Evolutionary conservation across 129 eudicot species (phyloP).

Genomic region (Lonicera japonica): DNA sequence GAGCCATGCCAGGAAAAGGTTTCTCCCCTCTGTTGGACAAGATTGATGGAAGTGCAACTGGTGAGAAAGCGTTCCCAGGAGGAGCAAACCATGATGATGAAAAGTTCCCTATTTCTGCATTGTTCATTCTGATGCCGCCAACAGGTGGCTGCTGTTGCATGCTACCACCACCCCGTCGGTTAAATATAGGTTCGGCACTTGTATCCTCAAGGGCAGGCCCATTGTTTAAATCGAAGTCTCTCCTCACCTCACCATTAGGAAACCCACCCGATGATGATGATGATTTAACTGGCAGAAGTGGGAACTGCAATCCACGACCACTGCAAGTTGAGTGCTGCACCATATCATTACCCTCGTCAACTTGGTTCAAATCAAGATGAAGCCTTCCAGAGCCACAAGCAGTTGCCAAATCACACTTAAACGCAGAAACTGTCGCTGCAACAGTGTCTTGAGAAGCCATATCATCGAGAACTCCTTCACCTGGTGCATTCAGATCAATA

Average conservation of each 20-base stretch:
- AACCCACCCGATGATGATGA: slow-evolving; percentile 22
- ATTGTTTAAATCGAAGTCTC: slow-evolving; percentile 66
- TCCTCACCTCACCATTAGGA: slow-evolving; percentile 21
- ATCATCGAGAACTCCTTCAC: slow-evolving; percentile 36
- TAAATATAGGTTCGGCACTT: slow-evolving; percentile 14
- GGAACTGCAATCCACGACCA: slow-evolving; percentile 16
- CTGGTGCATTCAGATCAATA: slow-evolving; percentile 60
- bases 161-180: slow-evolving; percentile 11
- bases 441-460: slow-evolving; percentile 13
- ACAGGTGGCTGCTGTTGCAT: slow-evolving; percentile 25
- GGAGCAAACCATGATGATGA: slow-evolving; percentile 61
- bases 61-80: slow-evolving; percentile 44
- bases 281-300: slow-evolving; percentile 16
- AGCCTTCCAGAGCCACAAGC: slow-evolving; percentile 38
- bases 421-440: neutral
- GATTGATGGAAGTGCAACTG: slow-evolving; percentile 31
- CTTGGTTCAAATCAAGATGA: slow-evolving; percentile 59
- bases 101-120: slow-evolving; percentile 37
- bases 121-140: slow-evolving; percentile 41
- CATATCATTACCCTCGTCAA: slow-evolving; percentile 53
- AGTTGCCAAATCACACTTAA: neutral
- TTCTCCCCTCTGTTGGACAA: slow-evolving; percentile 48
- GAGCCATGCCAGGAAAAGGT: slow-evolving; percentile 26
- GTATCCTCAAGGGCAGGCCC: slow-evolving; percentile 72
- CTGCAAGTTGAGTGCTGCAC: slow-evolving; percentile 33